These are phyloP conservation scores for Ustilago bromivora DNA, from an alignment of 1,284 basidiomycete species.

Conservation along the genomic window DNA sequence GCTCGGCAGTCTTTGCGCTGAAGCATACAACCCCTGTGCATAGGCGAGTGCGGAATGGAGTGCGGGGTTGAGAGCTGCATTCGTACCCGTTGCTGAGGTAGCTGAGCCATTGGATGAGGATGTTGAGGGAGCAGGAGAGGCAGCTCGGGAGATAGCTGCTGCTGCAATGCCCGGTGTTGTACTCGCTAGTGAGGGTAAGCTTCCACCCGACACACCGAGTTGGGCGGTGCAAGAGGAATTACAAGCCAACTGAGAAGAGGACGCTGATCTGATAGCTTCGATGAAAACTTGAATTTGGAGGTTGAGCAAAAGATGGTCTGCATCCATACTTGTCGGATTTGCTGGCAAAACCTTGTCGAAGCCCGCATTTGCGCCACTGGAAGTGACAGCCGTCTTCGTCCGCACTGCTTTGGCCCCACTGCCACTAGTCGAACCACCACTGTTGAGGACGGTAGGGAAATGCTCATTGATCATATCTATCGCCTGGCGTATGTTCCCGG, in stretches of 20 bases:
- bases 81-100: slow-evolving; percentile 39
- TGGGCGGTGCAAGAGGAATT: slow-evolving; percentile 8
- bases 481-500: slow-evolving; percentile 79
- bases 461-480: slow-evolving; percentile 75
- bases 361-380: slow-evolving; percentile 12
- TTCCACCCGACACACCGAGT: slow-evolving; percentile 13
- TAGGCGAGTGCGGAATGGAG: slow-evolving; percentile 56
- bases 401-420: slow-evolving; percentile 5
- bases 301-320: slow-evolving; percentile 81
- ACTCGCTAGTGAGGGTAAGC: slow-evolving; percentile 37
- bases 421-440: slow-evolving; percentile 8
- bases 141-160: slow-evolving; percentile 50
- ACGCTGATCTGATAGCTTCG: slow-evolving; percentile 78
- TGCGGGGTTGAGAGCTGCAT: slow-evolving; percentile 39
- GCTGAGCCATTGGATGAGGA: slow-evolving; percentile 51
- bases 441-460: slow-evolving; percentile 63
- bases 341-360: slow-evolving; percentile 52
- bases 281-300: slow-evolving; percentile 85
- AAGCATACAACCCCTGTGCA: slow-evolving; percentile 55
- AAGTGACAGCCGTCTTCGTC: background rate
- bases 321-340: slow-evolving; percentile 72
- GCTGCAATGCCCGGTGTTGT: slow-evolving; percentile 48
- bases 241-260: slow-evolving; percentile 30
- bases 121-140: slow-evolving; percentile 57
- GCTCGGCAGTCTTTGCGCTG: slow-evolving; percentile 53